A percentile compares a stretch with the other conserved stretches of the same genome.
Conservation (phyloP, 495 filamentous ascomycete species). For the Aspergillus taichungensis region DNA sequence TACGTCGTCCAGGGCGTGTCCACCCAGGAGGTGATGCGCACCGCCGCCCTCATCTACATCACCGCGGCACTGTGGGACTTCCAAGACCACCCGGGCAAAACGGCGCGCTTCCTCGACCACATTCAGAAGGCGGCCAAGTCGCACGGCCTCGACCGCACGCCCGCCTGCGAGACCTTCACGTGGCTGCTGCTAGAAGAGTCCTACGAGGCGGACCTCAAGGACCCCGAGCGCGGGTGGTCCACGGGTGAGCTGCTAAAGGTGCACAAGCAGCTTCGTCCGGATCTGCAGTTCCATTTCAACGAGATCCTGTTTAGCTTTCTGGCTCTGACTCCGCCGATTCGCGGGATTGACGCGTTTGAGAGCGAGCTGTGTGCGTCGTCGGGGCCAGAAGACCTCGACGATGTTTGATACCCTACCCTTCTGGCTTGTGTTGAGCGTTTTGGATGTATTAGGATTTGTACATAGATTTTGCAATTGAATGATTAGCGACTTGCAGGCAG, state of each 20-base stretch:
- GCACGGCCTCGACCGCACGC: conserved; percentile 29
- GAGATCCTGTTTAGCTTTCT: conserved; percentile 36
- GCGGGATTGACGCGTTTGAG: conserved; percentile 28
- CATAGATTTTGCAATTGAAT: neutral
- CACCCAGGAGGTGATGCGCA: conserved; percentile 33
- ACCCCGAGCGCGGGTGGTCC: conserved; percentile 32
- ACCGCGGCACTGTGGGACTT: conserved; percentile 32
- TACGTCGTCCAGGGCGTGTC: conserved; percentile 29
- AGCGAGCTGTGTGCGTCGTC: conserved; percentile 10
- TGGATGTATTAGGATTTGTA: no score
- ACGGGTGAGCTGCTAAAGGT: conserved; percentile 29
- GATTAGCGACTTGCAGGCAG: conserved; percentile 4
- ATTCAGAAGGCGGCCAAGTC: conserved; percentile 17
- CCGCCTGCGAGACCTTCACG: conserved; percentile 36
- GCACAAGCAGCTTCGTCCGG: conserved; percentile 30
- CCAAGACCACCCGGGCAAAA: conserved; percentile 24
- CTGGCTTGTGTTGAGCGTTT: no score
- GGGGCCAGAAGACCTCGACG: neutral
- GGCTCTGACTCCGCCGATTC: conserved; percentile 23
- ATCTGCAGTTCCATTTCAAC: conserved; percentile 36
- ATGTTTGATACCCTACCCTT: neutral
- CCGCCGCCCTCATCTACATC: conserved; percentile 35
- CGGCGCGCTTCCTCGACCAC: conserved; percentile 26
- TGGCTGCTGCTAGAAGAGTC: conserved; percentile 35
- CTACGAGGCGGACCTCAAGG: conserved; percentile 27